These are phyloP conservation scores for Kwoniella pini DNA, from an alignment of 768 basidiomycete genomes.

Conservation along the genomic window DNA sequence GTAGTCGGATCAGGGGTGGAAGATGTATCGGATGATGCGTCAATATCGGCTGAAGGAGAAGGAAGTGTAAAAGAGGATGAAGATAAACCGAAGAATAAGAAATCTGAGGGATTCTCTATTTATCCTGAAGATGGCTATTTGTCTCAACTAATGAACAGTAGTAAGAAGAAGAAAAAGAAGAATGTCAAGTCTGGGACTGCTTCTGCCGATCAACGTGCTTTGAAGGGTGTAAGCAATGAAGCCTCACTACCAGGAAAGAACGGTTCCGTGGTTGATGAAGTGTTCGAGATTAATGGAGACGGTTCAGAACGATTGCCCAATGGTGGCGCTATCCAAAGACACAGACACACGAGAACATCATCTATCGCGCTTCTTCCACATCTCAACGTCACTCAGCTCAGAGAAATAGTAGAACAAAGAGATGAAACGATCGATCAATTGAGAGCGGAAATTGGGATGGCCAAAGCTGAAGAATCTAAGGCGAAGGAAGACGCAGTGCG, in stretches of 20 bases:
- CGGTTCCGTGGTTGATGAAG: neutral
- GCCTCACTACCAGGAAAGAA: neutral
- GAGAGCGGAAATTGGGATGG: slow-evolving; percentile 41
- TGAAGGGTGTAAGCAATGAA: neutral
- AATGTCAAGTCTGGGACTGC: neutral
- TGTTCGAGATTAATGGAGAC: neutral
- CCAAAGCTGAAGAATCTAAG: slow-evolving; percentile 42
- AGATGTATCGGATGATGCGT: slow-evolving; percentile 4
- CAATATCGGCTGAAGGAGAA: neutral
- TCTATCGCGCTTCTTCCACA: slow-evolving; percentile 17
- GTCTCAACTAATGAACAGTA: slow-evolving; percentile 9
- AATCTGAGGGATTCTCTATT: slow-evolving; percentile 32
- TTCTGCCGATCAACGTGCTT: neutral
- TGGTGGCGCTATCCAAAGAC: neutral
- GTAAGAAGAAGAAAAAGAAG: slow-evolving; percentile 31
- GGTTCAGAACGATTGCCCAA: neutral
- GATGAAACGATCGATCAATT: slow-evolving; percentile 41
- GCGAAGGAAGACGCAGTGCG: slow-evolving; percentile 34
- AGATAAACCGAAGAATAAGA: slow-evolving; percentile 2
- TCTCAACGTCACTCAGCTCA: slow-evolving; percentile 27
- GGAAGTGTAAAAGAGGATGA: slow-evolving; percentile 6
- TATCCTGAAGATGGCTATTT: slow-evolving; percentile 46
- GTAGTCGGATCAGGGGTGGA: neutral
- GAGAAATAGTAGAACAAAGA: slow-evolving; percentile 35
- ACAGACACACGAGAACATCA: slow-evolving; percentile 13